These are phyloP conservation scores for Rhodotorula sp. DNA, from an alignment of 1,284 basidiomycete genomes.

Conservation along the genomic window DNA sequence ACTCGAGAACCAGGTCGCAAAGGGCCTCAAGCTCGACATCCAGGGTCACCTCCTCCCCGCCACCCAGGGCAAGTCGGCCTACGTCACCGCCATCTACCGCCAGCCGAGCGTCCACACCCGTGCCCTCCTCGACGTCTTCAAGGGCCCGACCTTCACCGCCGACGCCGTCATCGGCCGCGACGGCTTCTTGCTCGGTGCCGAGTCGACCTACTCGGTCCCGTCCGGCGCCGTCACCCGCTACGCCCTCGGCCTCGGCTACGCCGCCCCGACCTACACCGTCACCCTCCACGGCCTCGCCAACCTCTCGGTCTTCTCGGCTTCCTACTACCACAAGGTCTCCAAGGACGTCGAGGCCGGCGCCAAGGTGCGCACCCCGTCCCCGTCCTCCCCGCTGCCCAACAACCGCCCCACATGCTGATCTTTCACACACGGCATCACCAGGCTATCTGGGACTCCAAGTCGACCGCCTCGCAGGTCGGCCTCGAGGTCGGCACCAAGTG, in stretches of 20 bases:
- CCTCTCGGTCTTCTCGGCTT: constrained; percentile 88
- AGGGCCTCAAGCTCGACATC: constrained; percentile 95
- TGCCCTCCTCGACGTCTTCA: constrained; percentile 89
- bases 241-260: constrained; percentile 88
- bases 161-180: constrained; percentile 94
- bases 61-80: constrained; percentile 74
- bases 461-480: constrained; percentile 78
- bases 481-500: constrained; percentile 94
- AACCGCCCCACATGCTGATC: neutral
- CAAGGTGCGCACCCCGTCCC: constrained; percentile 57
- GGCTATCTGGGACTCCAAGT: constrained; percentile 90
- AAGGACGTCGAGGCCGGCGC: constrained; percentile 95
- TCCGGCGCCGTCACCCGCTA: constrained; percentile 90
- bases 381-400: neutral
- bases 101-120: constrained; percentile 94
- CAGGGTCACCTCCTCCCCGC: constrained; percentile 80
- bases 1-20: constrained; percentile 96
- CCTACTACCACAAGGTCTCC: constrained; percentile 98
- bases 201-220: constrained; percentile 94
- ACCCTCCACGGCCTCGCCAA: constrained; percentile 94
- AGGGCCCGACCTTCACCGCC: constrained; percentile 95
- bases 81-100: constrained; percentile 85
- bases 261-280: constrained; percentile 94
- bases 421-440: constrained; percentile 13
- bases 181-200: constrained; percentile 94